phyloP scores from a whole-genome alignment of 495 filamentous ascomycete genomes.

The Echria macrotheca region DNA sequence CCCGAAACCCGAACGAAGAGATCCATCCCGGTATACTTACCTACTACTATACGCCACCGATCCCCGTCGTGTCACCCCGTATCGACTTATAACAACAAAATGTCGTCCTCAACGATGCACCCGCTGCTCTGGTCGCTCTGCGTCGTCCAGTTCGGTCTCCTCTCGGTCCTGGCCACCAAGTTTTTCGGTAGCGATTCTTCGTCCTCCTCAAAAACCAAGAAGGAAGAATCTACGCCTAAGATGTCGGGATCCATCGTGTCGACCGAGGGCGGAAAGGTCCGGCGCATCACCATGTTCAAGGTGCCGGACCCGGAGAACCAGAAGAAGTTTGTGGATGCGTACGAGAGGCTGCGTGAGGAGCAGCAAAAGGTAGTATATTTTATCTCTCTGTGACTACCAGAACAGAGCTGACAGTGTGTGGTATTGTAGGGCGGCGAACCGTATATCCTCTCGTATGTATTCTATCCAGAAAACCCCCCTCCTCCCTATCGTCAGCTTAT shows the following conservation, averaged over 20 bases:
- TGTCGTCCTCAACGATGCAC: not conserved
- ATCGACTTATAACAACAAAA: too few species aligned
- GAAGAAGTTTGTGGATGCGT: conserved; percentile 27
- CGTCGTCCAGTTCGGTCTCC: not conserved
- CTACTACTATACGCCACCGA: too few species aligned
- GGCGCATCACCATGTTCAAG: conserved; percentile 36
- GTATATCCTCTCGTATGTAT: conserved; percentile 51
- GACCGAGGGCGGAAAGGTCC: not conserved
- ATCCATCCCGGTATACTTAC: too few species aligned
- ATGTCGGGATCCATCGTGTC: too few species aligned
- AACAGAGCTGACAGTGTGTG: not conserved
- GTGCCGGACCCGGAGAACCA: conserved; percentile 26
- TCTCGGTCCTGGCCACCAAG: not conserved
- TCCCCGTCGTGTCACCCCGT: too few species aligned
- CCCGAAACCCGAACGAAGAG: too few species aligned
- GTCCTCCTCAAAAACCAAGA: not conserved
- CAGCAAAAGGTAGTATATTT: conserved; percentile 23
- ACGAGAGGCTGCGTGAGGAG: conserved; percentile 18
- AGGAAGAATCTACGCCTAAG: too few species aligned
- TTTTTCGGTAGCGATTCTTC: not conserved
- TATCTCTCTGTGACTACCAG: not conserved
- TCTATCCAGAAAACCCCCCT: too few species aligned
- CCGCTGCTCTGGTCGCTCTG: not conserved
- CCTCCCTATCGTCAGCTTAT: too few species aligned
- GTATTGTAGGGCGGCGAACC: conserved; percentile 64